Evolutionary conservation across 2,329 filamentous ascomycete species (phyloP), one percentile per base, ranked within the genome.

Genomic region (Paecilomyces niveus): DNA sequence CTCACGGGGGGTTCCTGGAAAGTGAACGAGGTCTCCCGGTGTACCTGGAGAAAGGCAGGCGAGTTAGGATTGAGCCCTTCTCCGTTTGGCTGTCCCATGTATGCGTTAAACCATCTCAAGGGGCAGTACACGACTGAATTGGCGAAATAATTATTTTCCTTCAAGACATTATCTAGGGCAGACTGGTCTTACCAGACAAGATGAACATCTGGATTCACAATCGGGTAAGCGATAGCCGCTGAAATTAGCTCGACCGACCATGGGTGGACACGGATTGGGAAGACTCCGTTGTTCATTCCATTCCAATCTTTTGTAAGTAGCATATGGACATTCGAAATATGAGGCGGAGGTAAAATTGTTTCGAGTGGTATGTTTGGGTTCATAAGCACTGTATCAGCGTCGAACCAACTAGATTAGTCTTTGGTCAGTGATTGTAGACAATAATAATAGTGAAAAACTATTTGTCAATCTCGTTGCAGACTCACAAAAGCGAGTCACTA

Each of bases 331-430:
- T 72, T 59, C 9, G 61, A 31, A 26, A 68, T 63, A 22, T 66
- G 55, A 3, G 65, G 60, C 1, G 72, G 72, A 6, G 72, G 70
- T 18, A 72, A 64, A 60, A 74, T 74, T 21, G 64, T 63, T 29
- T 72, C 68, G 22, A 70, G 61, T 3, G 67, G 68, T n/a, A 74
- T 66, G n/a, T 70, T 63, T 1, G 66, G 63, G 59, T 74, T 74
- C 58, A 74, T 65, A 29, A 74, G 58, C 7, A 73, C 63, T 0
- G 69, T 66, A 52, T 74, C 72, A 51, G 63, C 66, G 55, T 74
- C 72, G 39, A 68, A 65, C 67, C 71, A 74, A 57, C 69, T 73
- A 29, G 26, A 29, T 29, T 4, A 7, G 7, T 29, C 26, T 29
- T 29, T 7, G 26, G 26, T 29, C 26, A 29, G 26, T 29, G 7